A percentile compares a stretch with the other conserved stretches of the same genome.
Evolutionary conservation across 1,284 basidiomycete genomes (phyloP).

Genomic region (Sparassis latifolia): DNA sequence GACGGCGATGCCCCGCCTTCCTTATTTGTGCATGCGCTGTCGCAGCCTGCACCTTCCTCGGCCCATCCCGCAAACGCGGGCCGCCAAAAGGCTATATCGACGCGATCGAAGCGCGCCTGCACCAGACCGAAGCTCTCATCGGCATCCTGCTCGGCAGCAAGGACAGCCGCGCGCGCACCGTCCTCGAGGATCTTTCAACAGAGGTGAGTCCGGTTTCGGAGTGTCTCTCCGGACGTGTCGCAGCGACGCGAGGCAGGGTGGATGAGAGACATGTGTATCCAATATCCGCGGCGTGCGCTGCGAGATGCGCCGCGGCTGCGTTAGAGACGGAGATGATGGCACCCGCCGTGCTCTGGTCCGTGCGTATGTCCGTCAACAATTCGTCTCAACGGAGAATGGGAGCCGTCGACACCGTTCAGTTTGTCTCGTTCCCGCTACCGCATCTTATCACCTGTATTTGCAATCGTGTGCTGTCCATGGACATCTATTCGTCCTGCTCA

Average conservation of each 20-base stretch:
- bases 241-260: background rate
- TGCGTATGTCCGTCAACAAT: too few relatives aligned
- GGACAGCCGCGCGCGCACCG: slow-evolving; percentile 55
- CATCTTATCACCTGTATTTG: too few relatives aligned
- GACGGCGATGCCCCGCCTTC: background rate
- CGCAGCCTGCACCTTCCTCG: slow-evolving; percentile 74
- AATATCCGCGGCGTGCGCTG: too few relatives aligned
- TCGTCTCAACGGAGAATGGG: too few relatives aligned
- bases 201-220: slow-evolving; percentile 27
- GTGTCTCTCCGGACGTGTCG: background rate
- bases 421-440: too few relatives aligned
- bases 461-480: too few relatives aligned
- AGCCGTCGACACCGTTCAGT: too few relatives aligned
- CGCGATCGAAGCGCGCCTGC: slow-evolving; percentile 81
- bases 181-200: slow-evolving; percentile 48
- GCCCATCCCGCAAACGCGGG: slow-evolving; percentile 75
- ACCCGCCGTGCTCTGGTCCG: too few relatives aligned
- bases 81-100: slow-evolving; percentile 89
- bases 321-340: too few relatives aligned
- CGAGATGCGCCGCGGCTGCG: too few relatives aligned
- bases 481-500: too few relatives aligned
- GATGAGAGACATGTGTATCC: too few relatives aligned
- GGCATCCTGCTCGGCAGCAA: slow-evolving; percentile 67
- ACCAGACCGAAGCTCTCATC: slow-evolving; percentile 81
- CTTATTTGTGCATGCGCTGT: background rate